Base-by-base conservation (phyloP, 2,329 filamentous ascomycete genomes). In the Claviceps sp. region DNA sequence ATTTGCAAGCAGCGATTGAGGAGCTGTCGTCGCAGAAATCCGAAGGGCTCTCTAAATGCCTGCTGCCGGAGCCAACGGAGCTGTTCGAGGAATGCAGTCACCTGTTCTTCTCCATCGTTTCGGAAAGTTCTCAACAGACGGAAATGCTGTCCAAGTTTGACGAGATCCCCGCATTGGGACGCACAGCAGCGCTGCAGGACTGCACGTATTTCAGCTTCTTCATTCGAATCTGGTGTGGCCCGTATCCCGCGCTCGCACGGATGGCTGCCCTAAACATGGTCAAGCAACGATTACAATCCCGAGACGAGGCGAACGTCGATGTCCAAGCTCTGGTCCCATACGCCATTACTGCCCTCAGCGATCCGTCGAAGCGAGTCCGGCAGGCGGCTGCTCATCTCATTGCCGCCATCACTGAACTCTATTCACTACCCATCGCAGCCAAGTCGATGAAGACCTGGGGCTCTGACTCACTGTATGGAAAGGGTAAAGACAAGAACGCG, bases 301-400 rank as follows among this genome's bases (percentile, higher is more conserved):
- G 68, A 14, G 73, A 76, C 53, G 72, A 70, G 51, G 65, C 62
- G 22, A 70, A 71, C 20, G 62, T 78, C 7, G 86, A 95, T 63
- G 75, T 90, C 48, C 91, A 97, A 63, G 78, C 81, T 11, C 65
- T 96, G 18, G 63, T 95, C n/a, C 91, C 91, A 2, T 96, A 95
- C 67, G 72, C 84, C 37, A 70, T 96, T 46, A 73, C 78, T 40
- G 86, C 85, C 22, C 76, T 97, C 18, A 75, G 80, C 24, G 91
- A 97, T 64, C 70, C 81, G 5, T 86, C 86, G 1, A 82, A 84
- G 56, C 81, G 81, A 55, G 84, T 95, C 43, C 84, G 90, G 45
- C 81, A 82, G 55, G 82, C 87, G 49, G 86, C 89, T 20, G 82
- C 84, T 22, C 78, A 84, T 50, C 73, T 90, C 37, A 64, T 88